These are phyloP conservation scores for Yarrowia porcina DNA, from an alignment of 805 yeast species.

Conservation along the genomic window DNA sequence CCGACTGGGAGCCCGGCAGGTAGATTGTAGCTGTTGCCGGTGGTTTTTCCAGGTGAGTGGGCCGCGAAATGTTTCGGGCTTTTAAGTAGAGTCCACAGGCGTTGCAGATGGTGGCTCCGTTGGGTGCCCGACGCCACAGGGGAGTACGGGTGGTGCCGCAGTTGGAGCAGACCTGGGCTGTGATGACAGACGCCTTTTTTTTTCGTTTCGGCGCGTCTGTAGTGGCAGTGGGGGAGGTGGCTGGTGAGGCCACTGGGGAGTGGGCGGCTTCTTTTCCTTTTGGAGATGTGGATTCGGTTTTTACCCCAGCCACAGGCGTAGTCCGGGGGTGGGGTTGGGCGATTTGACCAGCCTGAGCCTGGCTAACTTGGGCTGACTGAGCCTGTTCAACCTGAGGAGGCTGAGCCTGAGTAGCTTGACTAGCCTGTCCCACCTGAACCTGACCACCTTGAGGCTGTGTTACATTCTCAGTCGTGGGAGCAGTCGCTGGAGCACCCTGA, in stretches of 20 bases:
- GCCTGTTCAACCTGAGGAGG: no score
- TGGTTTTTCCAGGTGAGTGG: conserved; percentile 60
- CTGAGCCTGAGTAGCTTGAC: no score
- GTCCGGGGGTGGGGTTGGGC: background rate
- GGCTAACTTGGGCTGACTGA: no score
- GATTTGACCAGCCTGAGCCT: no score
- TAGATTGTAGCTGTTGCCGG: conserved; percentile 49
- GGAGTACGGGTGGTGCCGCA: conserved; percentile 93
- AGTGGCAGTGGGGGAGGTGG: background rate
- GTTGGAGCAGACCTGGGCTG: conserved; percentile 65
- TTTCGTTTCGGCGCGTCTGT: background rate
- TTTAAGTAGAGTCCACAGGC: conserved; percentile 86
- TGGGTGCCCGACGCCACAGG: conserved; percentile 89
- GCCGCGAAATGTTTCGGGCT: conserved; percentile 60
- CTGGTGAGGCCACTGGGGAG: background rate
- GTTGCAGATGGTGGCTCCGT: conserved; percentile 88
- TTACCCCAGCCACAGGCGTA: background rate
- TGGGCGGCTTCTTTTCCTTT: background rate
- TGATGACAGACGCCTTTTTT: conserved; percentile 22
- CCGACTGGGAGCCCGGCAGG: conserved; percentile 34
- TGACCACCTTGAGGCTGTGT: no score
- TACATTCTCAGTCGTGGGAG: no score
- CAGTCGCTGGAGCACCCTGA: no score
- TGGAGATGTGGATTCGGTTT: background rate
- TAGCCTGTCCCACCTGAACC: no score